Evolutionary conservation across 768 basidiomycete species (phyloP).

Genomic region (Termitomyces sp.): DNA sequence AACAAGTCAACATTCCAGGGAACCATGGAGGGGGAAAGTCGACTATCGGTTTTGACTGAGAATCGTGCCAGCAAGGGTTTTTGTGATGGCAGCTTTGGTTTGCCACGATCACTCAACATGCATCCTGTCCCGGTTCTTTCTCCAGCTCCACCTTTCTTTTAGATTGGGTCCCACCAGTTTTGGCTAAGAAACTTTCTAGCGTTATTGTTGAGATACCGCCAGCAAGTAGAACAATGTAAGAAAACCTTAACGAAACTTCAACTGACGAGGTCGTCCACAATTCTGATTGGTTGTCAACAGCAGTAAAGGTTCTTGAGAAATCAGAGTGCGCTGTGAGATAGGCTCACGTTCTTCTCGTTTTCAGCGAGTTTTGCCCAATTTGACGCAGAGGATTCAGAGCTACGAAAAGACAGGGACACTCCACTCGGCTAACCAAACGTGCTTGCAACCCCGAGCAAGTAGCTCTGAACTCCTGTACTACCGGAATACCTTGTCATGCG

Average conservation of each 20-base stretch:
- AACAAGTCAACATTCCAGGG: background rate
- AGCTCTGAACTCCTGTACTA: slow-evolving; percentile 6
- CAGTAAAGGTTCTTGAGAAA: background rate
- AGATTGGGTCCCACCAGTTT: too few relatives aligned
- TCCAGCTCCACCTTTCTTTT: background rate
- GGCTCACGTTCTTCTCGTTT: background rate
- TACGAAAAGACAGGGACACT: background rate
- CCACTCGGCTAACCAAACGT: background rate
- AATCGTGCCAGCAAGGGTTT: background rate
- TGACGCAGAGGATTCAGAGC: background rate
- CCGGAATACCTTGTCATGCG: slow-evolving; percentile 22
- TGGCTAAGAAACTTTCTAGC: too few relatives aligned
- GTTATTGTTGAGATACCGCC: background rate
- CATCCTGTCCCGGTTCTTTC: background rate
- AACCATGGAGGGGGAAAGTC: too few relatives aligned
- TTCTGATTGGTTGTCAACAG: slow-evolving; percentile 3
- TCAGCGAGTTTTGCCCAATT: background rate
- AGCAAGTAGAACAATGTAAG: slow-evolving; percentile 3
- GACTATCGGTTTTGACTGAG: background rate
- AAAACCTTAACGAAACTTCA: background rate
- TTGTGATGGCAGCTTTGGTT: slow-evolving; percentile 3
- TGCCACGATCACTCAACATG: background rate
- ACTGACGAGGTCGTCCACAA: background rate
- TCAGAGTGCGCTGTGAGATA: background rate
- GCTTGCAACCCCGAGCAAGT: slow-evolving; percentile 7